Percentiles rank a stretch among this genome's conserved stretches.
Conservation (phyloP, 805 yeast species). For the Kodamaea lidongshanica region DNA sequence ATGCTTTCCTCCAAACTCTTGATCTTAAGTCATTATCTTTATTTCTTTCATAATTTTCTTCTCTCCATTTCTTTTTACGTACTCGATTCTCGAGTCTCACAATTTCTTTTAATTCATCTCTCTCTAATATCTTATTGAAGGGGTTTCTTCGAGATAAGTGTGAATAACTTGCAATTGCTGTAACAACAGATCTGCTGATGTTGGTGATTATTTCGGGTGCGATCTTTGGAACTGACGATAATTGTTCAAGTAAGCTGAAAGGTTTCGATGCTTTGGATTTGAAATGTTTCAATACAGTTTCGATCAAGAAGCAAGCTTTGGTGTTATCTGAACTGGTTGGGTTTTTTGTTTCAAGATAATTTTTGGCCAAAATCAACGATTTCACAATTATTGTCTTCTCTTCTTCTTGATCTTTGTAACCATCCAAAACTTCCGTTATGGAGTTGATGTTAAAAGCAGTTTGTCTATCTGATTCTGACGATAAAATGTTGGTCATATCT, state of each 20-base stretch:
- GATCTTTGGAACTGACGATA: constrained; percentile 7
- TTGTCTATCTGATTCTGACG: constrained; percentile 7
- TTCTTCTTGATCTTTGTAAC: constrained; percentile 17
- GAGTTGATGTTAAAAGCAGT: constrained; percentile 12
- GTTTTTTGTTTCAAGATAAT: constrained; percentile 18
- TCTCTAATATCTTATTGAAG: constrained; percentile 21
- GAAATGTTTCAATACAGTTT: constrained; percentile 18
- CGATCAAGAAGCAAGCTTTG: constrained; percentile 20
- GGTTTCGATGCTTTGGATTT: constrained; percentile 3
- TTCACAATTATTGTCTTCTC: constrained; percentile 21
- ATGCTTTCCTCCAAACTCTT: constrained; percentile 70
- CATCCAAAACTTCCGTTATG: constrained; percentile 16
- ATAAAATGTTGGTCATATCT: constrained; percentile 32
- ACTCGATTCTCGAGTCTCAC: constrained; percentile 64
- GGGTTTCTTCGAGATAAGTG: constrained; percentile 16
- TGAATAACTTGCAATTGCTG: constrained; percentile 8
- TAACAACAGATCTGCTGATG: constrained; percentile 8
- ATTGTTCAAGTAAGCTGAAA: constrained; percentile 1
- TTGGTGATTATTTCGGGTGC: constrained; percentile 7
- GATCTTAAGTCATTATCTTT: constrained; percentile 83
- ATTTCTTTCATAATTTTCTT: constrained; percentile 69
- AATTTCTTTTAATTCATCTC: constrained; percentile 46
- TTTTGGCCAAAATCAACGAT: constrained; percentile 27
- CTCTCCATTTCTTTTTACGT: constrained; percentile 80
- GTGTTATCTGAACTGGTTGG: constrained; percentile 10